phyloP scores from a whole-genome alignment of 1,284 basidiomycete species.

The Tausonia pullulans region DNA sequence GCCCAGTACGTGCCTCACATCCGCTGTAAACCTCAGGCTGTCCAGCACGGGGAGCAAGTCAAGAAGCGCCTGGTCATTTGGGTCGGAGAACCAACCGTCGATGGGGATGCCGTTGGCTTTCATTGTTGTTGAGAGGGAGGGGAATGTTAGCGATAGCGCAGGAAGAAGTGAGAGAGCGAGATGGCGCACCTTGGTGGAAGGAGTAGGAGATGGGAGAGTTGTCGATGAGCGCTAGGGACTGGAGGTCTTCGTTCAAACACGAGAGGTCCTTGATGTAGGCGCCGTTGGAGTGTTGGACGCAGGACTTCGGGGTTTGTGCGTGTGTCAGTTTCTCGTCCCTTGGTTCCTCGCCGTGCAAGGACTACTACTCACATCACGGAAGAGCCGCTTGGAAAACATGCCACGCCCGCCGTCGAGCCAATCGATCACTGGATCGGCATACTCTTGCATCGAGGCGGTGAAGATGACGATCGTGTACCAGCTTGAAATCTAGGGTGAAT shows the following conservation, averaged over 20 bases:
- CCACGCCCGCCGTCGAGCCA: constrained; percentile 94
- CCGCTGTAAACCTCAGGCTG: constrained; percentile 85
- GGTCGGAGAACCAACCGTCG: constrained; percentile 98
- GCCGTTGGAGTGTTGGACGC: constrained; percentile 80
- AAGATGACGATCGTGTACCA: constrained; percentile 99
- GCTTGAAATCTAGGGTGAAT: constrained; percentile 62
- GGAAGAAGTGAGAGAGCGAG: background rate
- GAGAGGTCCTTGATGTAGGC: constrained; percentile 90
- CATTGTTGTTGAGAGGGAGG: background rate
- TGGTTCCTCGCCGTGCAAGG: background rate
- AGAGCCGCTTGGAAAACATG: constrained; percentile 75
- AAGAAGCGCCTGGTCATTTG: constrained; percentile 88
- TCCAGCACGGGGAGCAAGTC: constrained; percentile 92
- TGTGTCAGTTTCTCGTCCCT: background rate
- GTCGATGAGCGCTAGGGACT: constrained; percentile 85
- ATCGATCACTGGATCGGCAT: constrained; percentile 98
- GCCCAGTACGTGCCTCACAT: constrained; percentile 86
- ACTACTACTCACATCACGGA: constrained; percentile 63
- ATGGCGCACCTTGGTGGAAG: constrained; percentile 73
- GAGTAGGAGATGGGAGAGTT: constrained; percentile 91
- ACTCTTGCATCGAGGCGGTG: constrained; percentile 97
- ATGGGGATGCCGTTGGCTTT: constrained; percentile 94
- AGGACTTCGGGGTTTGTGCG: constrained; percentile 48
- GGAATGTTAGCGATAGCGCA: background rate
- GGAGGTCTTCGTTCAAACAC: constrained; percentile 76